Evolutionary conservation across 139 green algal species (phyloP).

Genomic region (Haematococcus sp.): DNA sequence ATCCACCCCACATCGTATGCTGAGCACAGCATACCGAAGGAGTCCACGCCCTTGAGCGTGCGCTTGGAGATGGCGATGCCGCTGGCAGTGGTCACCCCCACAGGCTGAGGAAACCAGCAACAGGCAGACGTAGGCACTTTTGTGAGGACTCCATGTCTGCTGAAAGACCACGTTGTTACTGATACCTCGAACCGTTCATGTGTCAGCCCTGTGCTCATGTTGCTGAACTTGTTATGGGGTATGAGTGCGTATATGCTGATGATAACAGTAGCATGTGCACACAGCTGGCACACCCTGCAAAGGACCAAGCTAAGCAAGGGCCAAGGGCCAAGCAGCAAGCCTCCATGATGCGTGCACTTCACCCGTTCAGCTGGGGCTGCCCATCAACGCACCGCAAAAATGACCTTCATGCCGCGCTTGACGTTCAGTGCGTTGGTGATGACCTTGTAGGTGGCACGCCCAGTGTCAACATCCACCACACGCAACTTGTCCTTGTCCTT

Average conservation of each 20-base stretch:
- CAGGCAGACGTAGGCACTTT: background rate
- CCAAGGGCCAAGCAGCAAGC: too few relatives aligned
- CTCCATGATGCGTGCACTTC: too few relatives aligned
- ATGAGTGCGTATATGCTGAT: too few relatives aligned
- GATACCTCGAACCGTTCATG: too few relatives aligned
- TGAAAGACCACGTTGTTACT: too few relatives aligned
- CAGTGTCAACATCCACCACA: slow-evolving; percentile 53
- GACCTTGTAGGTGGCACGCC: slow-evolving; percentile 33
- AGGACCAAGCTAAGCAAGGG: background rate
- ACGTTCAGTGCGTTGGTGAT: slow-evolving; percentile 74
- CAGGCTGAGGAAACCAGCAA: slow-evolving; percentile 28
- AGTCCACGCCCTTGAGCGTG: slow-evolving; percentile 67
- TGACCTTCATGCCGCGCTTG: slow-evolving; percentile 62
- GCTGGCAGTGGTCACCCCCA: slow-evolving; percentile 60
- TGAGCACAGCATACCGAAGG: slow-evolving; percentile 81
- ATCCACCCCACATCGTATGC: slow-evolving; percentile 77
- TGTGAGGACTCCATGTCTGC: too few relatives aligned
- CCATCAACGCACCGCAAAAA: slow-evolving; percentile 71
- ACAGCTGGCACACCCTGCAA: background rate
- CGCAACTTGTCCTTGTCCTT: slow-evolving; percentile 59
- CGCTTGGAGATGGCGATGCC: slow-evolving; percentile 54
- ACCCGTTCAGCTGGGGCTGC: too few relatives aligned
- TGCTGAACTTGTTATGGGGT: too few relatives aligned
- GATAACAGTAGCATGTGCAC: too few relatives aligned
- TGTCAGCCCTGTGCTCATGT: too few relatives aligned